Conservation (phyloP, 768 basidiomycete genomes). For the Leccinum rimulosum region DNA sequence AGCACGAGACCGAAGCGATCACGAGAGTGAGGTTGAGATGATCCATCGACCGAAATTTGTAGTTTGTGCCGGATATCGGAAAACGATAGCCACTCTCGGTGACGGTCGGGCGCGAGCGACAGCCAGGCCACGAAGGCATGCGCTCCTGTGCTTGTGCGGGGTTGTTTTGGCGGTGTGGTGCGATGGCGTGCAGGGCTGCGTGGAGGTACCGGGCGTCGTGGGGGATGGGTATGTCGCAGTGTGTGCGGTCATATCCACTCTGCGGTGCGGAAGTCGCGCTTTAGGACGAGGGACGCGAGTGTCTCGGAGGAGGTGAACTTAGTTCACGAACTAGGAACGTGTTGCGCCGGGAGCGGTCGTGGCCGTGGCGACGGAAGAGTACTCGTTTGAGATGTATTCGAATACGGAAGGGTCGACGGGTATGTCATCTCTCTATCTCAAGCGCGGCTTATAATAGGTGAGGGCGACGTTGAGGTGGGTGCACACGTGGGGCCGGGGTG, state of each 20-base stretch:
- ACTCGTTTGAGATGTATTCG: slow-evolving; percentile 21
- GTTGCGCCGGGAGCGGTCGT: neutral
- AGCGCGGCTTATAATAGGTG: no score
- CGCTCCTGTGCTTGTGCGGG: neutral
- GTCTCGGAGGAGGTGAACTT: slow-evolving; percentile 27
- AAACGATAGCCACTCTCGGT: slow-evolving; percentile 19
- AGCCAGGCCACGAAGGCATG: slow-evolving; percentile 42
- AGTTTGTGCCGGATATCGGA: slow-evolving; percentile 28
- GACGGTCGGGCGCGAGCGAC: slow-evolving; percentile 38
- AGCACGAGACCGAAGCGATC: slow-evolving; percentile 40
- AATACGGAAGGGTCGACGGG: slow-evolving; percentile 28
- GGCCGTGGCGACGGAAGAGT: slow-evolving; percentile 22
- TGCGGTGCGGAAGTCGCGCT: slow-evolving; percentile 23
- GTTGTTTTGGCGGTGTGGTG: slow-evolving; percentile 11
- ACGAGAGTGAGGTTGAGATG: slow-evolving; percentile 37
- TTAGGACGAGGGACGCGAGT: slow-evolving; percentile 22
- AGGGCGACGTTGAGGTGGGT: slow-evolving; percentile 18
- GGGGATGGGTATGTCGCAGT: slow-evolving; percentile 38
- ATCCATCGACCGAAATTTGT: slow-evolving; percentile 27
- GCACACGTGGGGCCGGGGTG: no score
- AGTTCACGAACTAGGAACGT: slow-evolving; percentile 8
- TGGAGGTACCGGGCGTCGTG: slow-evolving; percentile 34
- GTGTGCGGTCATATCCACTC: slow-evolving; percentile 35
- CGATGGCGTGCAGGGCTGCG: slow-evolving; percentile 36
- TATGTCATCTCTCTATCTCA: slow-evolving; percentile 35